Evolutionary conservation across 768 basidiomycete genomes (phyloP), one percentile per base, ranked within the genome.

Genomic region (Leccinum boreale): DNA sequence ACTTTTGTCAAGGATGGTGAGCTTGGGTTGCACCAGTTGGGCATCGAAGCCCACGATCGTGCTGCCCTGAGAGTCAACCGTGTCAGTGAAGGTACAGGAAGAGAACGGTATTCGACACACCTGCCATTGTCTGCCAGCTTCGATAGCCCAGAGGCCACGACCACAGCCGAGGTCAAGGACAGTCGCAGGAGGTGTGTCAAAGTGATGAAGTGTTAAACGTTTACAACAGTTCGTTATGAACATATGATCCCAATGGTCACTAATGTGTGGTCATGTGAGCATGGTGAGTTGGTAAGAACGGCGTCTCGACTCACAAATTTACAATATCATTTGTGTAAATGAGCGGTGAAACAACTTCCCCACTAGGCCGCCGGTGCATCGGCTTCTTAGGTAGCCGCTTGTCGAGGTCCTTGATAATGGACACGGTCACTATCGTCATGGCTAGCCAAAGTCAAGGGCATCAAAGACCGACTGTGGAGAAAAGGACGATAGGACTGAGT

Each of bases 91-190:
- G 31, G 26, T 11, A 46, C 19, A 31, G 3, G 11, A 33, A 10
- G 52, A 48, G 28, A 56, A 12, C n/a, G 0, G n/a, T n/a, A 39
- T 48, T 12, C 35, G 36, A 70, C 81, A 45, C 58, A 86, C 90
- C 67, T 76, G 77, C 88, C 89, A 91, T 48, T 75, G 72, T 62
- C 78, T 82, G 3, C 85, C 87, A 5, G 87, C 87, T 58, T 87
- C 82, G 28, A 91, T 76, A 3, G 79, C 80, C 89, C 90, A 92
- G 52, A 79, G 78, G 1, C 89, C 89, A 47, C 76, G 79, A 5
- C 89, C 88, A 65, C 87, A 89, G 0, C 88, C 90, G 9, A 92
- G 71, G 64, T 90, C 87, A 11, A 92, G 80, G 0, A 89, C 75
- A 3, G 73, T 68, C 1, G 66, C 23, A 0, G 88, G 90, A 3